A percentile compares a stretch with the other conserved stretches of the same genome.
Conservation (phyloP, 2,329 filamentous ascomycete species). For the Talaromyces pinophilus region DNA sequence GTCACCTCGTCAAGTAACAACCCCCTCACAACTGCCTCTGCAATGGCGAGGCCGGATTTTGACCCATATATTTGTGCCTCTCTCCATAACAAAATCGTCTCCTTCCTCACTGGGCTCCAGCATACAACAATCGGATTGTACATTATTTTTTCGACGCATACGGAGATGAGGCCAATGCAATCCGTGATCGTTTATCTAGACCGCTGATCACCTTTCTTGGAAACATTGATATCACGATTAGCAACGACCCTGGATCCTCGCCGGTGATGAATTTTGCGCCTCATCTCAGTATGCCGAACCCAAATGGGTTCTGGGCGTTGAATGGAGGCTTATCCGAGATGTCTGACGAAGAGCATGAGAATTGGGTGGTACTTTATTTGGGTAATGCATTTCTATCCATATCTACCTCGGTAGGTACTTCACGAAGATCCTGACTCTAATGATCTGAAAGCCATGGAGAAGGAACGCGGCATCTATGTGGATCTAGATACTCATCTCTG, state of each 20-base stretch:
- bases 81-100: slow-evolving; percentile 2
- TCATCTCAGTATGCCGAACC: neutral
- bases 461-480: neutral
- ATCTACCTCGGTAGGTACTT: slow-evolving; percentile 4
- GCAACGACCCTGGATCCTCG: neutral
- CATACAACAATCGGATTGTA: slow-evolving; percentile 1
- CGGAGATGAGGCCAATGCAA: slow-evolving; percentile 5
- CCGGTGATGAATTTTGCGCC: slow-evolving; percentile 7
- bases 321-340: neutral
- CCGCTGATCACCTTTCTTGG: neutral
- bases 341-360: slow-evolving; percentile 2
- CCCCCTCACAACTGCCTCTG: neutral
- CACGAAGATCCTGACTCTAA: neutral
- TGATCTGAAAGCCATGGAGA: slow-evolving; percentile 2
- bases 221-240: slow-evolving; percentile 9
- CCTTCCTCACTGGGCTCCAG: neutral
- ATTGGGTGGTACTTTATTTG: slow-evolving; percentile 7
- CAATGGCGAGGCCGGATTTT: neutral
- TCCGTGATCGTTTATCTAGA: neutral
- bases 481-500: slow-evolving; percentile 10
- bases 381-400: neutral
- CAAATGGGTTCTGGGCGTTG: slow-evolving; percentile 1
- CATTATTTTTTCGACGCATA: slow-evolving; percentile 9
- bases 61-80: slow-evolving; percentile 12
- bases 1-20: neutral